Conservation (phyloP, 192 early-diverging fungal species). For the Dispira simplex region DNA sequence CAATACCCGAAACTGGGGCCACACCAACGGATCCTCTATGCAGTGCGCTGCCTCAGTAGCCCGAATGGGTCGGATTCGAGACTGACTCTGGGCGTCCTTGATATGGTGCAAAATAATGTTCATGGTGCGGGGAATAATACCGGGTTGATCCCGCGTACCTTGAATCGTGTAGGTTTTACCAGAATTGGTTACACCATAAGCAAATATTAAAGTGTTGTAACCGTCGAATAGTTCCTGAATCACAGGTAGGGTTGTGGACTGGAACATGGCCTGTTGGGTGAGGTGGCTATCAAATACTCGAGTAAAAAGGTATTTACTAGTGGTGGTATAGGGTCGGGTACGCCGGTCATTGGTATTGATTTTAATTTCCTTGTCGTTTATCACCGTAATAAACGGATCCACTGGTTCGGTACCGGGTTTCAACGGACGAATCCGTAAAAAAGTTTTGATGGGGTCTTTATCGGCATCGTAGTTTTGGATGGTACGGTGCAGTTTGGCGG, state of each 20-base stretch:
- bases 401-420: background rate
- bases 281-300: slow-evolving; percentile 32
- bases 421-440: slow-evolving; percentile 23
- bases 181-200: slow-evolving; percentile 54
- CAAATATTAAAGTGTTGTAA: slow-evolving; percentile 46
- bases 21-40: background rate
- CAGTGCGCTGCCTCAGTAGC: slow-evolving; percentile 27
- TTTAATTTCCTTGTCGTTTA: slow-evolving; percentile 30
- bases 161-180: slow-evolving; percentile 57
- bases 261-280: slow-evolving; percentile 36
- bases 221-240: slow-evolving; percentile 34
- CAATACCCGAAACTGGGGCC: slow-evolving; percentile 16
- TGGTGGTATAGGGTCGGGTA: slow-evolving; percentile 2
- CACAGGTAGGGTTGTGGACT: slow-evolving; percentile 37
- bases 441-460: slow-evolving; percentile 28
- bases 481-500: slow-evolving; percentile 15
- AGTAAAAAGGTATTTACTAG: slow-evolving; percentile 34
- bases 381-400: slow-evolving; percentile 16
- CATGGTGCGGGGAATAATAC: slow-evolving; percentile 40
- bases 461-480: slow-evolving; percentile 23
- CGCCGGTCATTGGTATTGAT: slow-evolving; percentile 6
- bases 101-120: slow-evolving; percentile 39
- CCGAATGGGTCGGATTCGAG: slow-evolving; percentile 17
- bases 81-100: slow-evolving; percentile 20
- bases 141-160: slow-evolving; percentile 27